A percentile compares a stretch with the other conserved stretches of the same genome.
These are phyloP conservation scores for Adiantum capillusveneris DNA, from an alignment of 75 land plant genomes.

Conservation along the genomic window DNA sequence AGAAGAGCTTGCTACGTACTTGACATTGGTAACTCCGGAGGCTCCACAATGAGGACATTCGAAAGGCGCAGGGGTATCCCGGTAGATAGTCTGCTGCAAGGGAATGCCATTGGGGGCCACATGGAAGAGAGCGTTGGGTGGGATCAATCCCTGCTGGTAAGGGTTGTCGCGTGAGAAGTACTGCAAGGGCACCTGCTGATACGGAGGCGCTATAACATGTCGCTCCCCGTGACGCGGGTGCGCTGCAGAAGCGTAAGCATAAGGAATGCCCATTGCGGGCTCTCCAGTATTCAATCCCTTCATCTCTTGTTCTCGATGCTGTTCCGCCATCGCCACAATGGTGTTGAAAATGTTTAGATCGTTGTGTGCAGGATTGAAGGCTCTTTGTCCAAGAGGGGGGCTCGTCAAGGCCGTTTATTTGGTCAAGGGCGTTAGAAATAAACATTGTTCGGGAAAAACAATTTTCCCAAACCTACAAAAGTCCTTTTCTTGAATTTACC, in stretches of 20 bases:
- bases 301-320: too few species aligned
- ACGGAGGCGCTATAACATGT: constrained; percentile 20
- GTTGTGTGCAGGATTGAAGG: too few species aligned
- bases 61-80: constrained; percentile 89
- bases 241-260: constrained; percentile 23
- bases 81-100: constrained; percentile 69
- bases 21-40: constrained; percentile 65
- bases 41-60: constrained; percentile 67
- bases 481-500: too few species aligned
- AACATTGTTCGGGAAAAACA: too few species aligned
- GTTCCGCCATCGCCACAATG: too few species aligned
- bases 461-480: too few species aligned
- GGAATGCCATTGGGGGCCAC: constrained; percentile 69
- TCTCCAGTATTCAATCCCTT: constrained; percentile 5
- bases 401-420: too few species aligned
- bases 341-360: too few species aligned
- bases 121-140: constrained; percentile 65
- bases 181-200: constrained; percentile 18
- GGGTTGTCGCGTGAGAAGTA: constrained; percentile 41
- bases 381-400: too few species aligned
- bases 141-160: constrained; percentile 55
- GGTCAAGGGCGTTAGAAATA: too few species aligned
- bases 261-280: constrained; percentile 41
- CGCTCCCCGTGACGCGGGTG: constrained; percentile 3
- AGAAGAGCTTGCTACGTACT: too few species aligned